Evolutionary conservation across 2,329 filamentous ascomycete genomes (phyloP), one percentile per base, ranked within the genome.

Genomic region (Hypoxylon sp.): DNA sequence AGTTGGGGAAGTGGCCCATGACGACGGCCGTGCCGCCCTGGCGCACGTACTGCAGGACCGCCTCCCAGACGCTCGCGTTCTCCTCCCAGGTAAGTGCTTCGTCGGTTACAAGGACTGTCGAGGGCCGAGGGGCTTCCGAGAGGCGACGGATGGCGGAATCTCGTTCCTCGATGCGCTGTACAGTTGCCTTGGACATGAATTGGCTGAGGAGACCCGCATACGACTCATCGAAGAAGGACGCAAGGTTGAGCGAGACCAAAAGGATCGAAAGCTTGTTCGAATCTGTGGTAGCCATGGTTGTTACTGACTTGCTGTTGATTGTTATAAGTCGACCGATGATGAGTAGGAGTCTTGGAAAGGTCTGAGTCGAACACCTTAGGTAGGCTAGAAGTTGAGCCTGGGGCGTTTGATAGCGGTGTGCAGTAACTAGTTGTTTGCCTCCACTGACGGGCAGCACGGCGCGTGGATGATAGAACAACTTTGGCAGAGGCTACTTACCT

Each of bases 1-100:
- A 53, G 34, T 6, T 4, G 39, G 50, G 8, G 24, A 73, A 68
- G 44, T 69, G 54, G 44, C 69, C 68, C 37, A 39, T 22, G 8
- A 39, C 68, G 32, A 71, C 49, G 8, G 62, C 63, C 37, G 65
- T 53, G 15, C 50, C 50, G 6, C 50, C 50, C 17, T 53, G 50
- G 24, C 37, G 50, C 6, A 53, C 37, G 10, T 53, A 53, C 24
- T 32, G 13, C 17, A 53, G 37, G 1, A 53, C 50, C 4, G 37
- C 37, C 3, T 44, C 50, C 50, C 50, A 53, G 22, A 32, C 50
- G n/a, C 13, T 2, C 15, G 37, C 19, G 24, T 44, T 52, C 20
- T 30, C 3, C 6, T 19, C 15, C 22, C 2, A 10, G 8, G 37
- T 32, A 1, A 32, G 20, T 19, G 34, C 37, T 10, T 28, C 50